Base-by-base conservation (phyloP, 192 early-diverging fungal genomes). In the Coemansia sp. region DNA sequence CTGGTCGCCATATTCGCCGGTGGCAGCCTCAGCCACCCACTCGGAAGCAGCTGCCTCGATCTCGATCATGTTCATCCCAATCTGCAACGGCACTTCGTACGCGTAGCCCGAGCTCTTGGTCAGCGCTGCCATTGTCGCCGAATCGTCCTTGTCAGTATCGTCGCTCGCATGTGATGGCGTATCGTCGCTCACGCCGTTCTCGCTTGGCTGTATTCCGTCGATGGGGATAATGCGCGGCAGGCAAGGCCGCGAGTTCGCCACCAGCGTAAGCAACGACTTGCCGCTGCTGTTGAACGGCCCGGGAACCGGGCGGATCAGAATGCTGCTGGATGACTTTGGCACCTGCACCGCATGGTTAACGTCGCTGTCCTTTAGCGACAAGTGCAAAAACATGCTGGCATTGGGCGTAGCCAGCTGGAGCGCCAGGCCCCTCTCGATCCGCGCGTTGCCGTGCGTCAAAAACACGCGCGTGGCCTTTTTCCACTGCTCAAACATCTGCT, bases 401-500 rank as follows among this genome's bases (percentile, higher is more conserved):
- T 75, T 54, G 15, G 72, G 58, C 4, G 72, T 49, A 9, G 66
- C 55, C 8, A 75, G 29, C 36, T 75, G 72, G 9, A 75, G 39
- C 8, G 57, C 72, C 17, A 57, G 48, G 4, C 53, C 58, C 9
- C 50, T 55, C 28, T 60, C 52, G 19, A 75, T 68, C 11, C 72
- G 65, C 45, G 53, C 41, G 30, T 75, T 75, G 20, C 72, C 72
- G 26, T 75, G 58, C 0, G 72, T 58, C 28, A 58, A 22, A 29
- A 75, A 75, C 58, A 75, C 66, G 1, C 60, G 59, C 8, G 72
- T 69, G 17, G 41, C 32, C 45, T 75, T 75, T 25, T 53, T 69
- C 72, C 72, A 75, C 20, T 52, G 50, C 50, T 68, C 62, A 5
- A 64, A 17, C 27, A 58, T 54, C 22, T 68, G 59, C 32, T 64